Base-by-base conservation (phyloP, 768 basidiomycete genomes). In the Termitomyces heimii region DNA sequence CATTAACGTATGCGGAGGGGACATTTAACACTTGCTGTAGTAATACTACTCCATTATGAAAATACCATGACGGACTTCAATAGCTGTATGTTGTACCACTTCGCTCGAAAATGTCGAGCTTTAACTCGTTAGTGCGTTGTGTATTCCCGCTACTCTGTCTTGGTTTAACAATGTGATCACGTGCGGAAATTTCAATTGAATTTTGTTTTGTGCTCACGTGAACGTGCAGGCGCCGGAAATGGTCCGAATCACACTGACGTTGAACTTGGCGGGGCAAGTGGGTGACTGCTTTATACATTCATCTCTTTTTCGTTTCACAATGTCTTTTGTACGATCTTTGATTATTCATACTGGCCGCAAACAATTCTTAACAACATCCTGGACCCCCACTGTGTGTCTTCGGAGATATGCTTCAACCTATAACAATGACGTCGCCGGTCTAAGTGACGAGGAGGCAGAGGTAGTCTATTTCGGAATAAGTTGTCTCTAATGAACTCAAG, bases 391-490 rank as follows among this genome's bases (percentile, higher is more conserved):
- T 6, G 44, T 40, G 3, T 14, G n/a, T 1, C 51, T 67, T 48
- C 65, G 61, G 39, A 68, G 76, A 34, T 60, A 70, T 57, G 77
- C 77, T 16, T 86, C 86, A 0, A 85, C 82, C 51, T 94, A 93
- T 65, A 91, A 88, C 63, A 62, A 75, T 3, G 82, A 88, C 58
- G 69, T 93, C 37, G 86, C 90, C 1, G 91, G 92, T 20, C 75
- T 95, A 44, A 88, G 81, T 2, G 84, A 87, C 29, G 89, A 92
- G 48, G 92, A 94, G 66, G 76, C 76, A 31, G 92, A 94, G 77
- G 92, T 90, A 63, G 56, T 76, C 53, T 45, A 43, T n/a, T 5
- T 5, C 26, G n/a, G 20, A 55, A 18, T 22, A 18, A 24, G 18
- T 12, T 35, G 12, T 55, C 13, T 37, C 16, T 26, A 7, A 28